phyloP scores from a whole-genome alignment of 257 asterid species.

The Cordia subcordata region DNA sequence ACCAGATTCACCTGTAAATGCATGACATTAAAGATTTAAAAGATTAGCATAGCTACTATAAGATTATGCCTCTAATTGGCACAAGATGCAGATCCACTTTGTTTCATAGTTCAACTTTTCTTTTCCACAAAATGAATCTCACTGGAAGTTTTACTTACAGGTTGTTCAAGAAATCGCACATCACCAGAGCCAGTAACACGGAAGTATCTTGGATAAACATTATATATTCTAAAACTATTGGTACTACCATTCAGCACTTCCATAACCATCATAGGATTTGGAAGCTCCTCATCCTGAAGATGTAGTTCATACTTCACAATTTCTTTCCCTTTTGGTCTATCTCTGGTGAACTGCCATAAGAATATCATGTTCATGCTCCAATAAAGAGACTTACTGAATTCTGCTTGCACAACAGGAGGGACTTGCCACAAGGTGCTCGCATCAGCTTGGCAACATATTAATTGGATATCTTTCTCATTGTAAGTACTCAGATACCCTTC shows the following conservation, averaged over 20 bases:
- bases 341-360: conserved; percentile 90
- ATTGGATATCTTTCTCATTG: conserved; percentile 72
- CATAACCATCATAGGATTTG: conserved; percentile 64
- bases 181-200: conserved; percentile 99
- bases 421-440: conserved; percentile 86
- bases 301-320: conserved; percentile 70
- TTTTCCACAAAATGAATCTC: not conserved
- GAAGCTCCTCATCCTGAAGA: conserved; percentile 56
- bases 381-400: conserved; percentile 63
- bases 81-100: not conserved
- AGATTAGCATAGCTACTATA: not conserved
- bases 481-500: conserved; percentile 54
- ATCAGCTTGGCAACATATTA: conserved; percentile 91
- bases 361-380: conserved; percentile 53
- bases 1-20: conserved; percentile 58
- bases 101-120: not conserved
- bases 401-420: conserved; percentile 71
- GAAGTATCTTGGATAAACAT: conserved; percentile 76
- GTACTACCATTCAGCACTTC: conserved; percentile 76
- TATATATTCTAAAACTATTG: conserved; percentile 58
- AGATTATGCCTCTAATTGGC: not conserved
- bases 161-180: conserved; percentile 73
- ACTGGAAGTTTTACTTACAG: conserved; percentile 39
- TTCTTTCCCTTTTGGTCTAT: conserved; percentile 96
- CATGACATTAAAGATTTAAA: not conserved